A percentile compares a stretch with the other conserved stretches of the same genome.
Conservation (phyloP, 1,284 basidiomycete species). For the Leccinum solheimii region DNA sequence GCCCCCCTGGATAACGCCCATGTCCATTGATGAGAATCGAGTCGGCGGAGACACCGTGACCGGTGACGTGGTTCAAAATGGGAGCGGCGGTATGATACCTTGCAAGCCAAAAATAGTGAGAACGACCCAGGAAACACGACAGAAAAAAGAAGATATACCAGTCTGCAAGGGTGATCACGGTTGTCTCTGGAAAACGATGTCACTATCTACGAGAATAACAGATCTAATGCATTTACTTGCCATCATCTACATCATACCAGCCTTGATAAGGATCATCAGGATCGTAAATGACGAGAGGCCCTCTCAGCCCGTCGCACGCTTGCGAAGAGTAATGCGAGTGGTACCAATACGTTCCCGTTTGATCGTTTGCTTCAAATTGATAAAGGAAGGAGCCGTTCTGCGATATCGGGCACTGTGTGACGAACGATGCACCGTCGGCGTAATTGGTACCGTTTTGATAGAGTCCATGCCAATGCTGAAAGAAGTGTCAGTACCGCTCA, state of each 20-base stretch:
- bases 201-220: background rate
- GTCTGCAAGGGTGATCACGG: slow-evolving; percentile 33
- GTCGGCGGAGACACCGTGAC: slow-evolving; percentile 16
- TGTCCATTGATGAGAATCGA: slow-evolving; percentile 49
- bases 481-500: background rate
- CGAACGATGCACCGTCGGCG: background rate
- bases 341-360: background rate
- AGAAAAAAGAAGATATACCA: slow-evolving; percentile 18
- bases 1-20: slow-evolving; percentile 42
- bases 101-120: slow-evolving; percentile 30
- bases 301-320: background rate
- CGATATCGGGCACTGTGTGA: background rate
- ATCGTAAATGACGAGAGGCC: background rate
- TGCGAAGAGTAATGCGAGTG: background rate
- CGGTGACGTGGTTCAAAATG: slow-evolving; percentile 19
- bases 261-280: background rate
- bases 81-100: slow-evolving; percentile 30
- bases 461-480: background rate
- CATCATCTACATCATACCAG: background rate
- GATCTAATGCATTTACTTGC: background rate
- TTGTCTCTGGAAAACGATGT: slow-evolving; percentile 24
- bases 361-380: background rate
- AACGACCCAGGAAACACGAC: background rate
- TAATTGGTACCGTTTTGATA: background rate
- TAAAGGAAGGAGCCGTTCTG: background rate